Evolutionary conservation across 495 filamentous ascomycete species (phyloP).

Genomic region (Pyrenula aspistea): DNA sequence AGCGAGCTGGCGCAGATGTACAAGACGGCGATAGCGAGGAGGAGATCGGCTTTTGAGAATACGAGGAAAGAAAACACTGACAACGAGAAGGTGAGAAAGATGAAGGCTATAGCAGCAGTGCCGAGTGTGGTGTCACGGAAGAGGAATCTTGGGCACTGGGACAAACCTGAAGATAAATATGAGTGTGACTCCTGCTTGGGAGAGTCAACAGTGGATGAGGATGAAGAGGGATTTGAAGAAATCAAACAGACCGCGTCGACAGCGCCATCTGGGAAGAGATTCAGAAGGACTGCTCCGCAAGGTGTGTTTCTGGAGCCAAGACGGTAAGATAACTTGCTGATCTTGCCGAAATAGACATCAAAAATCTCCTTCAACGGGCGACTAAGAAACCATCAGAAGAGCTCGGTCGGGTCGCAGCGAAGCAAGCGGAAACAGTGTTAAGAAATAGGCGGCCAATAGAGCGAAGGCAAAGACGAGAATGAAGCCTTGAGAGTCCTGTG

Average conservation of each 20-base stretch:
- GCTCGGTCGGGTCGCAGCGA: background rate
- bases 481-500: background rate
- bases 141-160: background rate
- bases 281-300: background rate
- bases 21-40: background rate
- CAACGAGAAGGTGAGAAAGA: background rate
- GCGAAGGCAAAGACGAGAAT: background rate
- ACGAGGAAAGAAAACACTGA: too few species aligned
- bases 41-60: background rate
- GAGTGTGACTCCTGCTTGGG: background rate
- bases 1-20: background rate
- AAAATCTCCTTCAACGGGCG: background rate
- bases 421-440: background rate
- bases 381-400: background rate
- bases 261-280: background rate
- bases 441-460: background rate
- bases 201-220: background rate
- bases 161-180: background rate
- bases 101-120: background rate
- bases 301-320: too few species aligned
- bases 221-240: background rate
- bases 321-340: background rate
- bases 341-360: background rate
- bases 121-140: too few species aligned
- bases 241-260: too few species aligned